Percentiles rank a stretch among this genome's conserved stretches.
phyloP scores from a whole-genome alignment of 495 filamentous ascomycete species.

The Trichoderma virens region DNA sequence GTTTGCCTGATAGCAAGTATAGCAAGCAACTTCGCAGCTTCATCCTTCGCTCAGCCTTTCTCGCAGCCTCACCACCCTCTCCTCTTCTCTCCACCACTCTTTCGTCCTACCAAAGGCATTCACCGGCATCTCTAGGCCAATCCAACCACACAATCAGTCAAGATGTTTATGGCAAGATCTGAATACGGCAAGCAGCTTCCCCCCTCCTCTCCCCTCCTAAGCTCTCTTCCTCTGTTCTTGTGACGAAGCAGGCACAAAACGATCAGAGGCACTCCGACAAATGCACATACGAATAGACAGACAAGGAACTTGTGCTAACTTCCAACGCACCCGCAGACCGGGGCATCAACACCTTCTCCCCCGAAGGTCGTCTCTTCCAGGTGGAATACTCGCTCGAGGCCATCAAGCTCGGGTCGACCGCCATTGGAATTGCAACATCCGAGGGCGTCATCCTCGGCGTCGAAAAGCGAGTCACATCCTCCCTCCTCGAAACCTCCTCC shows the following conservation, averaged over 20 bases:
- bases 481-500: constrained; percentile 90
- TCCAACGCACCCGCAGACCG: constrained; percentile 57
- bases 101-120: not conserved
- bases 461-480: constrained; percentile 97
- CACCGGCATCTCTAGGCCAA: not conserved
- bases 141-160: constrained; percentile 36
- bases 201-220: constrained; percentile 17
- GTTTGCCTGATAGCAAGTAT: constrained; percentile 11
- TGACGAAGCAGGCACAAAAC: not conserved
- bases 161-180: constrained; percentile 99
- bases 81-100: constrained; percentile 13
- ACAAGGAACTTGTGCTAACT: constrained; percentile 23
- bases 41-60: constrained; percentile 14
- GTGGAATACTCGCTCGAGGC: constrained; percentile 99
- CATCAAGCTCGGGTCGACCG: constrained; percentile 97
- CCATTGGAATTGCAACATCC: constrained; percentile 92
- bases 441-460: constrained; percentile 93
- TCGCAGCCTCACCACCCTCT: constrained; percentile 10
- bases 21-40: constrained; percentile 16
- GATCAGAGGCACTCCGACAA: not conserved
- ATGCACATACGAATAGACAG: not conserved
- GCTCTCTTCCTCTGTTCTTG: not conserved
- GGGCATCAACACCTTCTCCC: constrained; percentile 99
- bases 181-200: constrained; percentile 65
- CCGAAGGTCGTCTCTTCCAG: constrained; percentile 98